phyloP scores from a whole-genome alignment of 352 stramenopile genomes.

The Chrysophaeum taylorii region DNA sequence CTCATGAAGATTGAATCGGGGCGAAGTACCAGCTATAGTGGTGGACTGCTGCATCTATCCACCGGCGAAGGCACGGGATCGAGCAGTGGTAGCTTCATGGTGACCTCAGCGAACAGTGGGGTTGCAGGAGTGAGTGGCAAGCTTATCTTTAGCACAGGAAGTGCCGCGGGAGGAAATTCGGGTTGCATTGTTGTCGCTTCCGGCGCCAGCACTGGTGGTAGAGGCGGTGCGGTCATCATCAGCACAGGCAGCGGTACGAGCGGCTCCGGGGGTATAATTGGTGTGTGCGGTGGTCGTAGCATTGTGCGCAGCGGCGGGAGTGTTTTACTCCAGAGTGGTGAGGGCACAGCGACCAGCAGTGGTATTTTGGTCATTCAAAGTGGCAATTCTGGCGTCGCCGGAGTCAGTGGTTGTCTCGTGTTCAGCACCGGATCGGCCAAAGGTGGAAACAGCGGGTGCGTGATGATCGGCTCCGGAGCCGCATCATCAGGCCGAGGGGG shows the following conservation, averaged over 20 bases:
- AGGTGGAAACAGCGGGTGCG: slow-evolving; percentile 26
- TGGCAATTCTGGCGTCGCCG: too few species aligned
- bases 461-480: slow-evolving; percentile 27
- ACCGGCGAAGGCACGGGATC: neutral
- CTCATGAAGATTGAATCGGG: neutral
- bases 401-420: too few species aligned
- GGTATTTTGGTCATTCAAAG: too few species aligned
- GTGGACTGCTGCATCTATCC: neutral
- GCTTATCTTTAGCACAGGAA: neutral
- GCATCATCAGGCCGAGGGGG: slow-evolving; percentile 14
- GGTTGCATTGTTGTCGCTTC: neutral
- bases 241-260: neutral
- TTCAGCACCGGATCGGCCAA: too few species aligned
- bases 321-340: neutral
- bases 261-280: neutral
- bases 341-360: too few species aligned
- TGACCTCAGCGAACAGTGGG: neutral
- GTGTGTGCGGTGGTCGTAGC: neutral
- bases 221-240: neutral
- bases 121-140: neutral
- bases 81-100: neutral
- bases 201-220: neutral
- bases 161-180: neutral
- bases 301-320: too few species aligned
- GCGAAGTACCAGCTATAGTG: neutral